Evolutionary conservation across 768 basidiomycete genomes (phyloP), one percentile per base, ranked within the genome.

Genomic region (Trametes meyenii): DNA sequence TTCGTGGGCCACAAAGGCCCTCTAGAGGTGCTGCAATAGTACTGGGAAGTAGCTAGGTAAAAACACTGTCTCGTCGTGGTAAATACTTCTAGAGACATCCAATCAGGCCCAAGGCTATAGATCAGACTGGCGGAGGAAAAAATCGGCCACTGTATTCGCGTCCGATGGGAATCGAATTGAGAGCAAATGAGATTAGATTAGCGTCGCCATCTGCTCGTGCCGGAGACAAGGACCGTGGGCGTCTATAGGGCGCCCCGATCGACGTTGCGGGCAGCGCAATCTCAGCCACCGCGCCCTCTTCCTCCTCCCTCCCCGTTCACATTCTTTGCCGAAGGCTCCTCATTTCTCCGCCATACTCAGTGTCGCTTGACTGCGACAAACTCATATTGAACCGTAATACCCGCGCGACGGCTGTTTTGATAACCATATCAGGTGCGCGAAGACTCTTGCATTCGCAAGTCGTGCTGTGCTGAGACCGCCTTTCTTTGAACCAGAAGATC

Each of bases 251-350:
- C 10, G 24, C 39, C 35, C 19, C 55, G 56, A 57, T 57, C 56
- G 56, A 57, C 56, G 56, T 57, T 57, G 56, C 56, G 56, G 38
- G 56, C 46, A 57, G 57, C 14, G 48, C 57, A 46, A 58, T 44
- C 48, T 58, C 57, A 58, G 57, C 57, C 57, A 58, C 57, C 49
- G 45, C 55, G 21, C 46, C 26, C 57, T 42, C 54, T 45, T 46
- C 35, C 53, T 36, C 42, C 57, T 48, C 29, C n/a, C 19, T 23
- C 17, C 10, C 40, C 38, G 14, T 45, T n/a, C 43, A 19, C 40
- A 33, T 33, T 17, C 13, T 29, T 4, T 12, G 11, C 36, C 50
- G 12, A 1, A 10, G 6, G 13, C 55, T 48, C 55, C 13, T 24
- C 6, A 36, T 39, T 17, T 35, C 39, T 21, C 26, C 13, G 8